These are phyloP conservation scores for Haberlea rhodopensis DNA, from an alignment of 257 asterid species.

Conservation along the genomic window DNA sequence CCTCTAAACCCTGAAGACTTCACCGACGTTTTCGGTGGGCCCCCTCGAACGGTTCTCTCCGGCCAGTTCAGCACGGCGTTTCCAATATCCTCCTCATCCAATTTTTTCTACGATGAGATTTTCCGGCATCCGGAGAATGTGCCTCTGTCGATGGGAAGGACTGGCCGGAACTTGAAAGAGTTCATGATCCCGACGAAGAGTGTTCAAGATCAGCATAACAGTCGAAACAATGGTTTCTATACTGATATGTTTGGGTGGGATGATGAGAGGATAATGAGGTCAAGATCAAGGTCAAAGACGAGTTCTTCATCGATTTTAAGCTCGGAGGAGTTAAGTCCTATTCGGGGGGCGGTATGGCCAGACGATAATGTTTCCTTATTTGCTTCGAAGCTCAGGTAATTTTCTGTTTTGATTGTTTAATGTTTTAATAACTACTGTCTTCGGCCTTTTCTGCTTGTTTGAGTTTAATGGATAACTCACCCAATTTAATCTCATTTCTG, in stretches of 20 bases:
- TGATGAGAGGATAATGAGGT: constrained; percentile 48
- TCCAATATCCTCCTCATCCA: constrained; percentile 29
- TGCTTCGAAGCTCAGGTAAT: constrained; percentile 67
- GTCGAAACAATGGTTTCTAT: constrained; percentile 42
- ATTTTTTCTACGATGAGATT: constrained; percentile 47
- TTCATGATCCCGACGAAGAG: constrained; percentile 53
- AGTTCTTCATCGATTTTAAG: constrained; percentile 68
- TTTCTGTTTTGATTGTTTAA: not conserved
- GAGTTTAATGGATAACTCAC: not conserved
- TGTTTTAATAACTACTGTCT: constrained; percentile 8
- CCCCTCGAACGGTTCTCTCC: constrained; percentile 58
- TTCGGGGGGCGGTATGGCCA: constrained; percentile 42
- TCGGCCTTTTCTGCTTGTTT: constrained; percentile 17
- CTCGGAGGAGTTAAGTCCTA: constrained; percentile 79
- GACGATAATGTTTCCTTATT: constrained; percentile 51
- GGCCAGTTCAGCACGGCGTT: constrained; percentile 41
- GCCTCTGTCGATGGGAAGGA: constrained; percentile 25
- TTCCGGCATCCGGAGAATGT: constrained; percentile 43
- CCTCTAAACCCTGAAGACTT: constrained; percentile 50
- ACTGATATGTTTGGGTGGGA: constrained; percentile 66
- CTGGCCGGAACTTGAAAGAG: constrained; percentile 61
- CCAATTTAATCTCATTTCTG: not conserved
- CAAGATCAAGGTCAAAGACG: constrained; percentile 60
- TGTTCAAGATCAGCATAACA: constrained; percentile 23
- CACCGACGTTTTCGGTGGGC: constrained; percentile 81